Base-by-base conservation (phyloP, 1,139 yeast genomes). In the Taphrina confusa region DNA sequence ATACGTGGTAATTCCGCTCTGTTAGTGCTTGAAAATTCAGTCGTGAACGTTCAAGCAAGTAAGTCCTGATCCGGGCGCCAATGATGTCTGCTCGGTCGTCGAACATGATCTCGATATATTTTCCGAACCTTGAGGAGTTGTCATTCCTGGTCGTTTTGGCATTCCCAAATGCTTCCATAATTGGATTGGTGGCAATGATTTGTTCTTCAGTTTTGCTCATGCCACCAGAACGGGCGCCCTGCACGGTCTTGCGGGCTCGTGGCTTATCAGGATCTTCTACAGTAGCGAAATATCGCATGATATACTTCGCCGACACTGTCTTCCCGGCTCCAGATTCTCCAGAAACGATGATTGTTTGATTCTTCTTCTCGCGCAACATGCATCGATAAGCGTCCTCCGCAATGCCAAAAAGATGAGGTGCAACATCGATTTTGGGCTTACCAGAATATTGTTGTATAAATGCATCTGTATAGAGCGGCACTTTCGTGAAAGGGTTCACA, bases 241-340 rank as follows among this genome's bases (percentile, higher is more conserved):
- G 67, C 67, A 11, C 70, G 62, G 23, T 69, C 69, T 56, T 71
- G 65, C 47, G 76, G 64, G 61, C 61, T 64, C 60, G 68, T 68
- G 60, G 63, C 61, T 66, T 78, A 72, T 78, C 80, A 51, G 79
- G 77, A 64, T 83, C 87, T 70, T 91, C 97, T 18, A 92, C 97
- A 8, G 96, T 84, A 3, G 98, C 97, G 74, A 92, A 91, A 73
- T 90, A 92, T 72, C 97, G 82, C 98, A 92, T 92, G 66, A 92
- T 92, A 73, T 88, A 92, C 73, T 92, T 92, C 56, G 99, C 98
- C 65, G 94, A 84, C 44, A 92, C 97, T 1, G 98, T 94, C 71
- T 92, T 94, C 74, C 98, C 98, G 23, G 98, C 98, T 73, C 98
- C 98, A 4, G 96, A 88, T 74, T 92, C 98, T 73, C 98, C 98